Percentiles rank a stretch among this genome's conserved stretches.
Evolutionary conservation across 352 stramenopile genomes (phyloP).

Genomic region (Blastocystis sp.): DNA sequence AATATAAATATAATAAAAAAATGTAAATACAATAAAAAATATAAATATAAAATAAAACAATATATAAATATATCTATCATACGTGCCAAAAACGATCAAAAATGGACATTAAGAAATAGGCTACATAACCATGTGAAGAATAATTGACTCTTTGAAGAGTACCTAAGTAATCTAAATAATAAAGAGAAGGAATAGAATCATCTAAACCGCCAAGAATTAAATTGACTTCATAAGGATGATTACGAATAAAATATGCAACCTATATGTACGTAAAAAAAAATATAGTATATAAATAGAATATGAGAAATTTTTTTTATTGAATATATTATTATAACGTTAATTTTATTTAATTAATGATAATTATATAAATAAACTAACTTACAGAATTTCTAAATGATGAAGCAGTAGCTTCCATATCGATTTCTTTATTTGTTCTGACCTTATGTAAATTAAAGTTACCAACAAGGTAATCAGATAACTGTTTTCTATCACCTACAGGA

Average conservation of each 20-base stretch:
- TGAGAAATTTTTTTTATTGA: too few species aligned
- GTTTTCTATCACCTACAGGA: slow-evolving; percentile 33
- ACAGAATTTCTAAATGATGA: slow-evolving; percentile 27
- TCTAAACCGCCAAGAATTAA: slow-evolving; percentile 26
- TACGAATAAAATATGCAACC: slow-evolving; percentile 34
- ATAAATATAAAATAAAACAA: too few species aligned
- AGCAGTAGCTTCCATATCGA: slow-evolving; percentile 32
- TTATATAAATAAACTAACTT: background rate
- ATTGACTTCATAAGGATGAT: slow-evolving; percentile 33
- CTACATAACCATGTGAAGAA: slow-evolving; percentile 9
- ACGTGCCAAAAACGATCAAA: slow-evolving; percentile 35
- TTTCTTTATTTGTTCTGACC: slow-evolving; percentile 29
- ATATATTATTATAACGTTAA: too few species aligned
- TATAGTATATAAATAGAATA: too few species aligned
- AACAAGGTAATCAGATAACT: slow-evolving; percentile 22
- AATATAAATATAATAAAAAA: too few species aligned
- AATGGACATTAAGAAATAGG: slow-evolving; percentile 27
- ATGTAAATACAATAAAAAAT: too few species aligned
- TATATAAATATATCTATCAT: background rate
- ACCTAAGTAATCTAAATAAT: slow-evolving; percentile 33
- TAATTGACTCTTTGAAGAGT: slow-evolving; percentile 34
- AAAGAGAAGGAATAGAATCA: slow-evolving; percentile 13
- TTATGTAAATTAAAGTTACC: slow-evolving; percentile 37
- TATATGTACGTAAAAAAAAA: too few species aligned
- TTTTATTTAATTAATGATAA: too few species aligned